A percentile compares a stretch with the other conserved stretches of the same genome.
Evolutionary conservation across 1,139 yeast genomes (phyloP).

Genomic region (Arxiozyma bovina): DNA sequence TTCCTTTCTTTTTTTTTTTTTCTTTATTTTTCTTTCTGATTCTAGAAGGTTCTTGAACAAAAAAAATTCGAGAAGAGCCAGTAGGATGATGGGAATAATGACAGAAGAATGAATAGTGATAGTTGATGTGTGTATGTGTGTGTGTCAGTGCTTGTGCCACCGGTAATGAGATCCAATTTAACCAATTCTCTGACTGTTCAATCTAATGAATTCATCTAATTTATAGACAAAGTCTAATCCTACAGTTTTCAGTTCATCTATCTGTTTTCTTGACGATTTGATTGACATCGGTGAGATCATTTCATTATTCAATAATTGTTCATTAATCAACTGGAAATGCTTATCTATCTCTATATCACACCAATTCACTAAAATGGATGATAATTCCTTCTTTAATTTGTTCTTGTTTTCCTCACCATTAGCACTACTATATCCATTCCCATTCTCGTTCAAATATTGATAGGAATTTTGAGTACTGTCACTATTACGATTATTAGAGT

Average conservation of each 20-base stretch:
- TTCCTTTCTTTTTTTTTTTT: too few relatives aligned
- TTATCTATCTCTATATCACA: constrained; percentile 55
- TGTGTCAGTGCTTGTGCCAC: too few relatives aligned
- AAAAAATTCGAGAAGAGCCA: neutral
- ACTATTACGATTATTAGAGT: neutral
- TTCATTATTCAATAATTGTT: constrained; percentile 61
- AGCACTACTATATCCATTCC: neutral
- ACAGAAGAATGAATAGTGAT: too few relatives aligned
- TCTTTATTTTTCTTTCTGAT: neutral
- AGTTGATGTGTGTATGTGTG: too few relatives aligned
- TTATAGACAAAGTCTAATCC: constrained; percentile 60
- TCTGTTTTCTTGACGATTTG: constrained; percentile 51
- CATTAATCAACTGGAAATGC: constrained; percentile 51
- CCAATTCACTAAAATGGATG: constrained; percentile 50
- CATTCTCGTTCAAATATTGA: neutral
- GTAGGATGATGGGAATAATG: too few relatives aligned
- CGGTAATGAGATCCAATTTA: neutral
- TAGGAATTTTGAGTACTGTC: neutral
- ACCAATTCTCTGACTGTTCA: constrained; percentile 13
- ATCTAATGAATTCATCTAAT: constrained; percentile 28
- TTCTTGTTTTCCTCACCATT: constrained; percentile 15
- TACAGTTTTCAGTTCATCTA: constrained; percentile 49
- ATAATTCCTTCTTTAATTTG: constrained; percentile 31
- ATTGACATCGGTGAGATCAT: constrained; percentile 39
- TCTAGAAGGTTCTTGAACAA: neutral